phyloP scores from a whole-genome alignment of 768 basidiomycete genomes.

The Dentipellis fragilis region DNA sequence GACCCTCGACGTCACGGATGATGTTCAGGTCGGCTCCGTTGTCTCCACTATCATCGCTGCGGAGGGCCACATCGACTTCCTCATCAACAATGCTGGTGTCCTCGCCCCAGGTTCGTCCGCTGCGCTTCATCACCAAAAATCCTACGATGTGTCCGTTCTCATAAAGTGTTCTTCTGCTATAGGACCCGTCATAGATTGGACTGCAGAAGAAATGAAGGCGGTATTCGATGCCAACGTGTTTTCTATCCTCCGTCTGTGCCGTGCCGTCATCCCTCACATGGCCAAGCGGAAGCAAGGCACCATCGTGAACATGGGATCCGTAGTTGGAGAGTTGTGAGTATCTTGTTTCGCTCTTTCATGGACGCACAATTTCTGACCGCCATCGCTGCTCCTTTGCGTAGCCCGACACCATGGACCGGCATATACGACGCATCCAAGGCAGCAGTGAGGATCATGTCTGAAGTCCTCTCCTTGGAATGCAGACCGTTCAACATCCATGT shows the following conservation, averaged over 20 bases:
- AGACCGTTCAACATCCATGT: conserved; percentile 62
- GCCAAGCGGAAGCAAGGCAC: conserved; percentile 48
- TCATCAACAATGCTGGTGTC: conserved; percentile 70
- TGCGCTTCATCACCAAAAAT: background rate
- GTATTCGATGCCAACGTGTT: conserved; percentile 65
- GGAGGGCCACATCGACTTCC: conserved; percentile 57
- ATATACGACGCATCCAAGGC: conserved; percentile 51
- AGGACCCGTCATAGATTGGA: conserved; percentile 43
- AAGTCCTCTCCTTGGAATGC: conserved; percentile 66
- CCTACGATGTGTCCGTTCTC: too few relatives aligned
- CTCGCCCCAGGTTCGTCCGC: conserved; percentile 29
- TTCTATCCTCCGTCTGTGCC: conserved; percentile 47
- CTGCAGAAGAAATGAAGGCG: conserved; percentile 39
- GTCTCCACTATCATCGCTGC: conserved; percentile 41
- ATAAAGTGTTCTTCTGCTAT: too few relatives aligned
- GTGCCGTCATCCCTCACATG: conserved; percentile 66
- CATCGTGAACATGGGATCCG: conserved; percentile 68
- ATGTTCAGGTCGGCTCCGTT: conserved; percentile 13
- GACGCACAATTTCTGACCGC: conserved; percentile 2
- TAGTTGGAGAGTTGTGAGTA: conserved; percentile 50
- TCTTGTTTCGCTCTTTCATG: background rate
- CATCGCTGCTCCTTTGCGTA: too few relatives aligned
- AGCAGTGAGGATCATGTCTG: conserved; percentile 47
- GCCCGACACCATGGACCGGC: conserved; percentile 61
- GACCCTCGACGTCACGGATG: conserved; percentile 48